phyloP scores from a whole-genome alignment of 805 yeast species.

The Kluyveromyces starmeri region DNA sequence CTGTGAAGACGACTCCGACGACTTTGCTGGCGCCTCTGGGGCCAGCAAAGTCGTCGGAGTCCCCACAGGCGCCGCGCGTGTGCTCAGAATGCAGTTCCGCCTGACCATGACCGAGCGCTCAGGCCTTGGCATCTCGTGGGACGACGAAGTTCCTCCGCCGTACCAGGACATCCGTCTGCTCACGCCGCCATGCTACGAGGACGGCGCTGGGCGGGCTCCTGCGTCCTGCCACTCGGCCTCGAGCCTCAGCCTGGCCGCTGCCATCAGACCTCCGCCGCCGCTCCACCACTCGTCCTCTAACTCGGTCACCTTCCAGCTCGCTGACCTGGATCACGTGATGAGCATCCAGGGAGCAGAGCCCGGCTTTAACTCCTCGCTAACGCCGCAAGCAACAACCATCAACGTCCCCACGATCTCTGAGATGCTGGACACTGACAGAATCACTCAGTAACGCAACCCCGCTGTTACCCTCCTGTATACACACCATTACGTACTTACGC shows the following conservation, averaged over 20 bases:
- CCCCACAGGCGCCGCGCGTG: constrained; percentile 93
- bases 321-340: constrained; percentile 20
- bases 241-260: not conserved
- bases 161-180: constrained; percentile 76
- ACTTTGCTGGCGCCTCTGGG: constrained; percentile 8
- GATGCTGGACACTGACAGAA: constrained; percentile 25
- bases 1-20: constrained; percentile 18
- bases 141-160: constrained; percentile 97
- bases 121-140: constrained; percentile 97
- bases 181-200: constrained; percentile 76
- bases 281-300: constrained; percentile 16
- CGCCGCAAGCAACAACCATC: constrained; percentile 27
- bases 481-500: too few relatives aligned
- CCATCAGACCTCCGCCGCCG: constrained; percentile 20
- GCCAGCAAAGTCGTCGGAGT: constrained; percentile 40
- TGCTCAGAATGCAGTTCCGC: constrained; percentile 88
- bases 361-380: constrained; percentile 16
- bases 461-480: too few relatives aligned
- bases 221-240: not conserved
- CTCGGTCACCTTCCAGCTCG: constrained; percentile 17
- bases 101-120: constrained; percentile 78
- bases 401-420: constrained; percentile 20
- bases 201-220: constrained; percentile 3
- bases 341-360: constrained; percentile 28
- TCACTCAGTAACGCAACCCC: constrained; percentile 29